Conservation (phyloP, 1,284 basidiomycete genomes). For the Kwoniella shivajii region DNA sequence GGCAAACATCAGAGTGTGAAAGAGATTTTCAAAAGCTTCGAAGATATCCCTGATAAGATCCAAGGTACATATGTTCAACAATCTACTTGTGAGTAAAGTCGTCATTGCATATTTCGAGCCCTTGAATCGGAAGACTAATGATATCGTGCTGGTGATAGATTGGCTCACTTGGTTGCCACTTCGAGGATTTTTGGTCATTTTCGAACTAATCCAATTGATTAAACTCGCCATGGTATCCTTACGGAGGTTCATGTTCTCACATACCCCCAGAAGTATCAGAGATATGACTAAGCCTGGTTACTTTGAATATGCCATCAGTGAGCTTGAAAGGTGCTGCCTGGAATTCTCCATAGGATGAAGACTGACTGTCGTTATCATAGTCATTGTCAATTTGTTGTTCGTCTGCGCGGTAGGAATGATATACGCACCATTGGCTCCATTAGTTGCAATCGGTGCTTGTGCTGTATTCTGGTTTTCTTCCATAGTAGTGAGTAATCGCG, state of each 20-base stretch:
- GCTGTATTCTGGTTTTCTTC: conserved; percentile 73
- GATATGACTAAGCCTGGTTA: conserved; percentile 94
- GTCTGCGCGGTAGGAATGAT: conserved; percentile 83
- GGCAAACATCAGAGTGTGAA: conserved; percentile 67
- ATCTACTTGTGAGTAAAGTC: conserved; percentile 49
- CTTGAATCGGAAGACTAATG: background rate
- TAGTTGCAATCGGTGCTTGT: conserved; percentile 66
- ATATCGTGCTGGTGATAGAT: conserved; percentile 59
- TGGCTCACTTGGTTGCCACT: conserved; percentile 95
- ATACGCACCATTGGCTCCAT: conserved; percentile 87
- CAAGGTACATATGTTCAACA: conserved; percentile 80
- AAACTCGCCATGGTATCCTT: conserved; percentile 85
- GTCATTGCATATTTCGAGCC: too few species aligned
- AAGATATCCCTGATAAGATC: conserved; percentile 61
- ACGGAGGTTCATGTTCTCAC: conserved; percentile 84
- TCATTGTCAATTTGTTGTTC: conserved; percentile 65
- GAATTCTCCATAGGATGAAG: background rate
- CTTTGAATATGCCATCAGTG: conserved; percentile 67
- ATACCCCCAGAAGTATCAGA: conserved; percentile 92
- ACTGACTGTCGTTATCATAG: conserved; percentile 3
- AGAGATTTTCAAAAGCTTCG: conserved; percentile 67
- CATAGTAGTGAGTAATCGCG: conserved; percentile 52
- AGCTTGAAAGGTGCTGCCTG: conserved; percentile 2
- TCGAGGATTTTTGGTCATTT: conserved; percentile 88
- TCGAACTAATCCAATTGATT: conserved; percentile 93